phyloP scores from a whole-genome alignment of 176 grass and related monocot genomes.

The Leersia perrieri region DNA sequence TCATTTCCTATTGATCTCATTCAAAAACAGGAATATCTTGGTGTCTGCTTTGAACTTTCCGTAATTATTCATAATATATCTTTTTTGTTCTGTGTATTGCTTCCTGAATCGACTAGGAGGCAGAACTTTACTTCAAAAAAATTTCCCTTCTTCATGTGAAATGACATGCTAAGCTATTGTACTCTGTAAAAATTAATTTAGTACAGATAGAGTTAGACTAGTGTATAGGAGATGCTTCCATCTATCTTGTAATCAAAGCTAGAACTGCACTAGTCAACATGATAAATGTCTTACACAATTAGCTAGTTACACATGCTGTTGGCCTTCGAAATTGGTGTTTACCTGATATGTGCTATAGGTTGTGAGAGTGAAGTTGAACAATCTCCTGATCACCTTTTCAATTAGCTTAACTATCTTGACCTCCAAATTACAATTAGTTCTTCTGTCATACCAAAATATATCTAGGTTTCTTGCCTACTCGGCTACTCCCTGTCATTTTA shows the following conservation, averaged over 20 bases:
- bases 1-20: background rate
- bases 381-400: background rate
- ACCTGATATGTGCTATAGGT: background rate
- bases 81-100: background rate
- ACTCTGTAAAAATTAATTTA: background rate
- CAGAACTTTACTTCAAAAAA: background rate
- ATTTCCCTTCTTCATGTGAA: background rate
- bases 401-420: background rate
- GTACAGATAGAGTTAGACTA: background rate
- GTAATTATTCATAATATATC: background rate
- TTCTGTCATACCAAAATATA: background rate
- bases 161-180: background rate
- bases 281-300: background rate
- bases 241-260: background rate
- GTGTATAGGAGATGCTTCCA: background rate
- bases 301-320: background rate
- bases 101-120: background rate
- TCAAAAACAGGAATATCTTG: background rate
- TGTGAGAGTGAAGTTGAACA: constrained; percentile 3
- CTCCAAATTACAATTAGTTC: background rate
- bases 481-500: constrained; percentile 13
- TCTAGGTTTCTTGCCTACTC: background rate
- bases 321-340: background rate
- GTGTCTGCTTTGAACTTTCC: background rate
- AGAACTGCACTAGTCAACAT: background rate